Evolutionary conservation across 1,284 basidiomycete genomes (phyloP), one percentile per base, ranked within the genome.

Genomic region (Ceratobasidium theobromae): DNA sequence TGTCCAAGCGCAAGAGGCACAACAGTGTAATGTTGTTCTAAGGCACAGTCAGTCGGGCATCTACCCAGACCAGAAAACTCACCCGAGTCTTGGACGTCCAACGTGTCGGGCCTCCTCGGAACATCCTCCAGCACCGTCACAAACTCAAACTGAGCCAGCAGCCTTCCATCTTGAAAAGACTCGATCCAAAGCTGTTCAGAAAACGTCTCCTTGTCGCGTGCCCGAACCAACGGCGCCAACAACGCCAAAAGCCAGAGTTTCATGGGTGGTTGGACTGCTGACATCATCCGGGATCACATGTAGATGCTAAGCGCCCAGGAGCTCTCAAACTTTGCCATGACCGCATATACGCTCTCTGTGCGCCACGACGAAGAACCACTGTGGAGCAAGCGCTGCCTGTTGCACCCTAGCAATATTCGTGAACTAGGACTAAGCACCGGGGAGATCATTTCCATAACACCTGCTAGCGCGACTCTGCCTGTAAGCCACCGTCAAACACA

Each of bases 1-100:
- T 97, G 90, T 1, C 95, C 87, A 16, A 98, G 80, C 0, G 88
- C 81, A 6, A 96, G 84, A 0, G 95, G 94, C 58, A 97, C 91
- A 9, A 97, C 76, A 1, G 84, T 84, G 72, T 93, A 92, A 73
- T 95, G 91, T 73, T 91, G 90, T 55, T 85, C 88, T 86, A 68
- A 53, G n/a, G n/a, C n/a, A n/a, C n/a, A 55, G 40, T 53, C 5
- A 33, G 21, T 33, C 8, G 23, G 40, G 16, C 32, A 64, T 45
- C 21, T 23, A 49, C 35, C 8, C 18, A 43, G 54, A 23, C 18
- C 55, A 69, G 25, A 67, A 35, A 51, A 25, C 81, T 49, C 68
- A 86, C 86, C 81, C 64, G 77, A 75, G 73, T 89, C 87, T 68
- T 85, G 81, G 14, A 69, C 69, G 16, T 76, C 78, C 16, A 83